Conservation (phyloP, 495 filamentous ascomycete genomes). For the Coniosporium apollinis region DNA sequence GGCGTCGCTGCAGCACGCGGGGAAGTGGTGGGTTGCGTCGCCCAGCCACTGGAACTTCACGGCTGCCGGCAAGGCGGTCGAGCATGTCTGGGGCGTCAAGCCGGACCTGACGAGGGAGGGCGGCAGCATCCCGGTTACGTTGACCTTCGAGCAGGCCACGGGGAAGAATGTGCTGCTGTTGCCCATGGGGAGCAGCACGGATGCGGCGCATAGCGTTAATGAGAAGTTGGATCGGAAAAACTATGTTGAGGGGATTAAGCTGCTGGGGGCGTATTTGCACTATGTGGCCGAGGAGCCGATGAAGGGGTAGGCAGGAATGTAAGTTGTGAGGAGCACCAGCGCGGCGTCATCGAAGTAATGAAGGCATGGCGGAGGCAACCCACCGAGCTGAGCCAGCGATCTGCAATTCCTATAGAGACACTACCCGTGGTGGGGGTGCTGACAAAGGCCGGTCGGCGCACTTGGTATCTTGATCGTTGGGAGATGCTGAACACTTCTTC, state of each 20-base stretch:
- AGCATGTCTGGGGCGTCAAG: conserved; percentile 79
- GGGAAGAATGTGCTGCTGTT: conserved; percentile 93
- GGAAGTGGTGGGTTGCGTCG: conserved; percentile 96
- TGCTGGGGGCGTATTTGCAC: conserved; percentile 88
- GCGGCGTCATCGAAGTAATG: too few relatives aligned
- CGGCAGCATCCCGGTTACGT: conserved; percentile 87
- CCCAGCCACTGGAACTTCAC: conserved; percentile 98
- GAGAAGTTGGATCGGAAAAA: conserved; percentile 96
- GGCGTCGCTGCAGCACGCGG: conserved; percentile 64
- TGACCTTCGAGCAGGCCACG: conserved; percentile 96
- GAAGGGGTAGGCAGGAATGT: too few relatives aligned
- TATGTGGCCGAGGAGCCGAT: conserved; percentile 85
- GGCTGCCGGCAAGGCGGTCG: conserved; percentile 80
- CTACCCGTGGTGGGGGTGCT: too few relatives aligned
- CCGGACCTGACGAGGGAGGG: conserved; percentile 95
- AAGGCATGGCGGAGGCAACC: too few relatives aligned
- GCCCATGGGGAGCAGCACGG: conserved; percentile 92
- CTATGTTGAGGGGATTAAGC: conserved; percentile 96
- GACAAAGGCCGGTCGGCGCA: too few relatives aligned
- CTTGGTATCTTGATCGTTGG: too few relatives aligned
- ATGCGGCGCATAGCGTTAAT: conserved; percentile 93
- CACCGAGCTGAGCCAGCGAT: too few relatives aligned
- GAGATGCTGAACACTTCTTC: too few relatives aligned
- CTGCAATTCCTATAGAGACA: too few relatives aligned
- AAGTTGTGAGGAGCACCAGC: too few relatives aligned